These are phyloP conservation scores for Lentinus polychrous DNA, from an alignment of 1,284 basidiomycete species.

Conservation along the genomic window DNA sequence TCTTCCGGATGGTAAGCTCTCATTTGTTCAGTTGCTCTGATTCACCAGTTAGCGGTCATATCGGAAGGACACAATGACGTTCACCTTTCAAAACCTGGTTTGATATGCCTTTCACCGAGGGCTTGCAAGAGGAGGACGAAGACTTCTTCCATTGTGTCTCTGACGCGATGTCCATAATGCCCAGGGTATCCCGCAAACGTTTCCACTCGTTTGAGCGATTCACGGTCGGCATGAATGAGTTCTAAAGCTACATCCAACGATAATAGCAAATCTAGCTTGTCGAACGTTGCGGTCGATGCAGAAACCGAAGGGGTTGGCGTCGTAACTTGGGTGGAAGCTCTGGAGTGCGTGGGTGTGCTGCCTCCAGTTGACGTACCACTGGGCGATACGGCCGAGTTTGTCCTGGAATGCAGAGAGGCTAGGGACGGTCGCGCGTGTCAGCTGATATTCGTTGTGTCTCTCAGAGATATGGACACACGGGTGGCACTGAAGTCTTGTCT, in stretches of 20 bases:
- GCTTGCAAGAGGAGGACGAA: conserved; percentile 82
- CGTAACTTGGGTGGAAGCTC: conserved; percentile 16
- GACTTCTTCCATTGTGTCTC: conserved; percentile 87
- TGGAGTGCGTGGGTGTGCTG: conserved; percentile 10
- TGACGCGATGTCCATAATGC: conserved; percentile 72
- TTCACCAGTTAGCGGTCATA: not conserved
- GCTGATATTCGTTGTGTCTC: too few relatives aligned
- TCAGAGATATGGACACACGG: too few relatives aligned
- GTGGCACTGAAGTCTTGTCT: conserved; percentile 11
- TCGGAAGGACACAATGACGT: conserved; percentile 18
- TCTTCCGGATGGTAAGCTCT: conserved; percentile 80
- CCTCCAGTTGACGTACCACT: not conserved
- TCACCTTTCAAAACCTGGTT: conserved; percentile 78
- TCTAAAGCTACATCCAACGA: conserved; percentile 89
- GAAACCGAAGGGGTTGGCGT: conserved; percentile 16
- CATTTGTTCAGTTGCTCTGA: conserved; percentile 82
- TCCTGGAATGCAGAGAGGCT: conserved; percentile 1
- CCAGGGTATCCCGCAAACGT: conserved; percentile 86
- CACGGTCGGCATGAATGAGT: conserved; percentile 88
- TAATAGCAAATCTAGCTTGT: conserved; percentile 79
- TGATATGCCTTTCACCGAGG: conserved; percentile 76
- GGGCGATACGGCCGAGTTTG: not conserved
- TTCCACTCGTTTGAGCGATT: conserved; percentile 87
- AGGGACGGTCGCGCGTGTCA: not conserved
- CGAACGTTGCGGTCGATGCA: conserved; percentile 30